Percentiles rank a stretch among this genome's conserved stretches.
phyloP scores from a whole-genome alignment of 1,284 basidiomycete species.

The Sanghuangporus weigelae region DNA sequence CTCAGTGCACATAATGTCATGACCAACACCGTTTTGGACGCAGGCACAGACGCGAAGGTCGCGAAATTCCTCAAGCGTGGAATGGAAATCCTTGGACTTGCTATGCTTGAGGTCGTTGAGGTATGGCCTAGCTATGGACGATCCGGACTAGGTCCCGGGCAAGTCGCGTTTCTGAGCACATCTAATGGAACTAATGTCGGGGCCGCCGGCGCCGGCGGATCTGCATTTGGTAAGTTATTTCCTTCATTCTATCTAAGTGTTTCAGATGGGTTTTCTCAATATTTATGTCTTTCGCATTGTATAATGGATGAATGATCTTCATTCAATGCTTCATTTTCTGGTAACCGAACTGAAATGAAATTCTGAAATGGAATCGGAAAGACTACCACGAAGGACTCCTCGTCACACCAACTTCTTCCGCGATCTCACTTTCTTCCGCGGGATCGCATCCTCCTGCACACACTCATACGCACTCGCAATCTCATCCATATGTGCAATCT shows the following conservation, averaged over 20 bases:
- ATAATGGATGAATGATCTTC: too few species aligned
- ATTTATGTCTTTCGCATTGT: too few species aligned
- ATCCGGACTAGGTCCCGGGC: not conserved
- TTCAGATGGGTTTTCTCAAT: too few species aligned
- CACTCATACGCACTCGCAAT: not conserved
- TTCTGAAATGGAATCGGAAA: not conserved
- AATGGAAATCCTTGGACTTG: slow-evolving; percentile 77
- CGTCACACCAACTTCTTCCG: slow-evolving; percentile 36
- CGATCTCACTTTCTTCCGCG: slow-evolving; percentile 33
- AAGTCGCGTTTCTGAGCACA: slow-evolving; percentile 17
- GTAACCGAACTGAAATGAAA: too few species aligned
- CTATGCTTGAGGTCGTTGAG: slow-evolving; percentile 78
- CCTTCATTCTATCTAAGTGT: too few species aligned
- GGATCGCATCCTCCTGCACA: slow-evolving; percentile 19
- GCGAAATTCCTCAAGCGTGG: slow-evolving; percentile 86
- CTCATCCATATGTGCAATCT: not conserved
- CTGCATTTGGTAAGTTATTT: not conserved
- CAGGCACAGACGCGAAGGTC: slow-evolving; percentile 92
- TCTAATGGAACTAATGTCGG: slow-evolving; percentile 16
- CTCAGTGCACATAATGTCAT: slow-evolving; percentile 90
- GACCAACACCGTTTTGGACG: slow-evolving; percentile 86
- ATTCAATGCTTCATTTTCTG: too few species aligned
- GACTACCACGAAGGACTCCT: slow-evolving; percentile 5
- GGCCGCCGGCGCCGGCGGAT: not conserved
- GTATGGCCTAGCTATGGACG: slow-evolving; percentile 43